phyloP scores from a whole-genome alignment of 2,329 filamentous ascomycete genomes.

The Cercospora nicotianae region DNA sequence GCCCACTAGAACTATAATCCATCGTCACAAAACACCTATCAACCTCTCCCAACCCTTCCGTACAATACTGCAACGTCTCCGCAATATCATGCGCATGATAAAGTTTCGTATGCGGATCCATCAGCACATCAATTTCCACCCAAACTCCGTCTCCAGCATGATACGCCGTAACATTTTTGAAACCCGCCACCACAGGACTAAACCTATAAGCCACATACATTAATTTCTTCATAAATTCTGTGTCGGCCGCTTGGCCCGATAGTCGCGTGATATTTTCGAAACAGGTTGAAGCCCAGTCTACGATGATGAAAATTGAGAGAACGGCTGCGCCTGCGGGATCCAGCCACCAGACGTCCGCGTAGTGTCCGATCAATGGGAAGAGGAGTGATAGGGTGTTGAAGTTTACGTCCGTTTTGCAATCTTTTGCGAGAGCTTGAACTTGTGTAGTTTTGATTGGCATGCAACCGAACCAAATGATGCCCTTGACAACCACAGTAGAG shows the following conservation, averaged over 20 bases:
- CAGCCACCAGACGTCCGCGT: slow-evolving; percentile 65
- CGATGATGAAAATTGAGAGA: slow-evolving; percentile 66
- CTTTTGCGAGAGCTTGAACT: slow-evolving; percentile 63
- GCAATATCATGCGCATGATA: slow-evolving; percentile 59
- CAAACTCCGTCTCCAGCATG: slow-evolving; percentile 64
- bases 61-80: slow-evolving; percentile 64
- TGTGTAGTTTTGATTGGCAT: slow-evolving; percentile 62
- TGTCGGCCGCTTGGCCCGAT: slow-evolving; percentile 58
- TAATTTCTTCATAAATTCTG: slow-evolving; percentile 56
- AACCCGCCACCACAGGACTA: slow-evolving; percentile 38
- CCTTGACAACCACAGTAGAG: slow-evolving; percentile 60
- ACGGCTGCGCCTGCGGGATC: slow-evolving; percentile 63
- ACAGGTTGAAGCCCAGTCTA: slow-evolving; percentile 63
- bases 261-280: slow-evolving; percentile 60
- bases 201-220: slow-evolving; percentile 58
- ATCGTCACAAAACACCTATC: slow-evolving; percentile 55
- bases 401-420: slow-evolving; percentile 64
- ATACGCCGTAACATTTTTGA: slow-evolving; percentile 52
- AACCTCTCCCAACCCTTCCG: slow-evolving; percentile 56
- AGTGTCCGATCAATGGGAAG: slow-evolving; percentile 62
- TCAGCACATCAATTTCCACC: slow-evolving; percentile 62
- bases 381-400: slow-evolving; percentile 65
- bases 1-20: slow-evolving; percentile 48
- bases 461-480: slow-evolving; percentile 61
- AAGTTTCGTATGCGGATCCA: slow-evolving; percentile 56